Evolutionary conservation across 2,329 filamentous ascomycete genomes (phyloP).

Genomic region (Sporothrix phasma): DNA sequence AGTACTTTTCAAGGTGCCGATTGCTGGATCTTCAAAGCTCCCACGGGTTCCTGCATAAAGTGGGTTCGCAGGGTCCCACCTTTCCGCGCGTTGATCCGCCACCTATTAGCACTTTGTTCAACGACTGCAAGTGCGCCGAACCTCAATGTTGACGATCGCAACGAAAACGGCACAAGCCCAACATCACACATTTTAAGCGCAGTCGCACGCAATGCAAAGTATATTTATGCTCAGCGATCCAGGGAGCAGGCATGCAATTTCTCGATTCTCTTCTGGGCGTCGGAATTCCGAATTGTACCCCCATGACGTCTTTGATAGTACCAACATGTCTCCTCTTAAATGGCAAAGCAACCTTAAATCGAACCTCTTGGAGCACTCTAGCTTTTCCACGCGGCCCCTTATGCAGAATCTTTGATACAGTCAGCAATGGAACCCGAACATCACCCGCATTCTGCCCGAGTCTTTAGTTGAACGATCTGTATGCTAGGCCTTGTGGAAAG

Average conservation of each 20-base stretch:
- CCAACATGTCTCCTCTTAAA: not conserved
- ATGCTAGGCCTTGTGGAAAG: no score
- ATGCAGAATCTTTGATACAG: no score
- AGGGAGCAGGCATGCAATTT: no score
- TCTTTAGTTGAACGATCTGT: no score
- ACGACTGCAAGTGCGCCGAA: not conserved
- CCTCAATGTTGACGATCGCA: not conserved
- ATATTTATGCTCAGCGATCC: no score
- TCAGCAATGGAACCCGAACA: no score
- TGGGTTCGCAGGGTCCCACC: not conserved
- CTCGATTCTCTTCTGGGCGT: no score
- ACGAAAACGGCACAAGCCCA: not conserved
- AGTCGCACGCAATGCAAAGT: not conserved
- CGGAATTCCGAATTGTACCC: no score
- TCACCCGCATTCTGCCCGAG: no score
- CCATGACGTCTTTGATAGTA: not conserved
- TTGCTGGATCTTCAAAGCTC: not conserved
- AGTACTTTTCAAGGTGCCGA: not conserved
- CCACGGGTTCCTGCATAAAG: not conserved
- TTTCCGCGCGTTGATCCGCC: not conserved
- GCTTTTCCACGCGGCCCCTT: not conserved
- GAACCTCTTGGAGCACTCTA: not conserved
- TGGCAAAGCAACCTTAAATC: not conserved
- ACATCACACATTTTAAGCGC: not conserved
- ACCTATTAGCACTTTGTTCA: not conserved